These are phyloP conservation scores for Cynara cardunculus DNA, from an alignment of 129 eudicot genomes.

Conservation along the genomic window DNA sequence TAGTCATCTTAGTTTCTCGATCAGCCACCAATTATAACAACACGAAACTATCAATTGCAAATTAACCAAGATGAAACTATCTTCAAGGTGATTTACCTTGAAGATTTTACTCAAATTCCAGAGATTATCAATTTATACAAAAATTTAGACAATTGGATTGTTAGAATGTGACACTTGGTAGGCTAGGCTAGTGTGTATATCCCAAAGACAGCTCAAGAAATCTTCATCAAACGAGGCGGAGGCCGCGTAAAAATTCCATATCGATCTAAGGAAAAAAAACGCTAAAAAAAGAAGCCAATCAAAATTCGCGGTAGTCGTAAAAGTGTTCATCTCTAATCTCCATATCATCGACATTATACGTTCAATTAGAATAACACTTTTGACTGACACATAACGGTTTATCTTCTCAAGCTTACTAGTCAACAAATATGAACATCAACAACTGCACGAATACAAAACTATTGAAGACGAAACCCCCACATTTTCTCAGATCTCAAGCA, in stretches of 20 bases:
- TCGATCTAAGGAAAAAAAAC: neutral
- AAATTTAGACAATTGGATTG: neutral
- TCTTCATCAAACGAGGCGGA: neutral
- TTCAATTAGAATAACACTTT: neutral
- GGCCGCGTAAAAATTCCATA: neutral
- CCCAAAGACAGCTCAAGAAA: neutral
- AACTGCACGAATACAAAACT: neutral
- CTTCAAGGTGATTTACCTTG: neutral
- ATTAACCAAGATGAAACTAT: neutral
- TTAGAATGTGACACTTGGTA: neutral
- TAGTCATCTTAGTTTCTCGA: too few relatives aligned
- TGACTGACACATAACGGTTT: neutral
- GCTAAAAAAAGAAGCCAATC: neutral
- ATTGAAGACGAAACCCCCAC: neutral
- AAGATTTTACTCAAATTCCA: neutral
- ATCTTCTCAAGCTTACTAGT: neutral
- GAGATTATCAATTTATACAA: neutral
- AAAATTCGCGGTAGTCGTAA: neutral
- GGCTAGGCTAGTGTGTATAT: neutral
- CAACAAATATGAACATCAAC: neutral
- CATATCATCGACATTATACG: neutral
- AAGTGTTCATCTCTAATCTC: neutral
- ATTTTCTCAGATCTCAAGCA: conserved; percentile 10
- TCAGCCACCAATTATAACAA: neutral
- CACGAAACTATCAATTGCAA: neutral